Evolutionary conservation across 2,329 filamentous ascomycete species (phyloP).

Genomic region (Fusarium tupiense): DNA sequence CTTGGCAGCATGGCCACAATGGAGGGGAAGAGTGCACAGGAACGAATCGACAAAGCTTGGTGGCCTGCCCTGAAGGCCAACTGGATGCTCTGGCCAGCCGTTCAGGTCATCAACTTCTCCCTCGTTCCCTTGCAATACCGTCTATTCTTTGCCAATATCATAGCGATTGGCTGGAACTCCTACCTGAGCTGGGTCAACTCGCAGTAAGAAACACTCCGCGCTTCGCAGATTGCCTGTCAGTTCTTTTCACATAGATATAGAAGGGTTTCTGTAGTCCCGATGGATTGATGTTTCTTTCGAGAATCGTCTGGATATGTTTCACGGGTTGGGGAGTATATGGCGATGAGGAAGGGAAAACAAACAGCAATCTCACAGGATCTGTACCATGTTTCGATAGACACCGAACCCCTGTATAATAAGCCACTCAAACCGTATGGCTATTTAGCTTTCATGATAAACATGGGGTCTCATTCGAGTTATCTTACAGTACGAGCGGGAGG

Average conservation of each 20-base stretch:
- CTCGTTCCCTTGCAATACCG: slow-evolving; percentile 85
- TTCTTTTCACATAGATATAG: slow-evolving; percentile 30
- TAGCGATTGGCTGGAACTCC: slow-evolving; percentile 75
- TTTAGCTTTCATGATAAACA: background rate
- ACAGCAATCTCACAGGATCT: slow-evolving; percentile 1
- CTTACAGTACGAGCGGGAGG: slow-evolving; percentile 12
- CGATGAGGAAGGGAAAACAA: slow-evolving; percentile 3
- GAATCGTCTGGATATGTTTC: background rate
- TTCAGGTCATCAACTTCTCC: slow-evolving; percentile 89
- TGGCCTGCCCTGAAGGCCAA: slow-evolving; percentile 79
- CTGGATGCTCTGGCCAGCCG: slow-evolving; percentile 87
- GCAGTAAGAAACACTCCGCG: slow-evolving; percentile 39
- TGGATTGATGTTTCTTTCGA: background rate
- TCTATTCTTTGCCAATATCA: slow-evolving; percentile 85
- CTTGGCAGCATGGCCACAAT: slow-evolving; percentile 84
- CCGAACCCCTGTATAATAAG: slow-evolving; percentile 16
- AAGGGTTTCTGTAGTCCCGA: slow-evolving; percentile 23
- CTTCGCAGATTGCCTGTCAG: background rate
- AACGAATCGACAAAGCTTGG: slow-evolving; percentile 80
- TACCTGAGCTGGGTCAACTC: slow-evolving; percentile 71
- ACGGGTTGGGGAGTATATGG: slow-evolving; percentile 14
- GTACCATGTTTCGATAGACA: slow-evolving; percentile 25
- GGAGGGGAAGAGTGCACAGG: slow-evolving; percentile 69
- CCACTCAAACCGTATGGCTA: slow-evolving; percentile 12
- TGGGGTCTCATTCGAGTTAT: slow-evolving; percentile 18